Evolutionary conservation across 2,329 filamentous ascomycete genomes (phyloP), one percentile per base, ranked within the genome.

Genomic region (Westerdykella sp.): DNA sequence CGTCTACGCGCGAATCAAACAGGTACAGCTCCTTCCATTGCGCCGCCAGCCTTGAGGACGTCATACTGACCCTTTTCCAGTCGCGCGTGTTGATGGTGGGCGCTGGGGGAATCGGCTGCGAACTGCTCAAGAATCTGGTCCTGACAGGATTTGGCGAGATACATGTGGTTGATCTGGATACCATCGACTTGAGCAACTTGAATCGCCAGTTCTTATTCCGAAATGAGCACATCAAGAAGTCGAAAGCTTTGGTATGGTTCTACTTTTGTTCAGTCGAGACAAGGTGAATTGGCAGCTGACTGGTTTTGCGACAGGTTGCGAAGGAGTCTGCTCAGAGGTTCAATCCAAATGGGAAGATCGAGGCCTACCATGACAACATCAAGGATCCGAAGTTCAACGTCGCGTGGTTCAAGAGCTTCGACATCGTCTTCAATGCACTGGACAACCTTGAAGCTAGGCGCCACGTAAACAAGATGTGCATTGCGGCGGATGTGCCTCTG

Each of bases 161-260:
- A 40, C 87, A 95, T 67, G 84, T 97, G 37, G 88, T 98, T 55
- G 93, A 98, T 68, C 85, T 98, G 47, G 93, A 98, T 67, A 98
- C 93, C 1, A 97, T 98, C 70, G 93, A 98, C 64, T 77, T 98
- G 16, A 95, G 89, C 71, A 98, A 98, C 64, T 78, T 98, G 40
- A 98, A 98, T 59, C 86, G 93, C 43, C 93, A 98, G 67, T 98
- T 98, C 60, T 81, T 98, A 38, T 98, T 98, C 68, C 81, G 90
- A 48, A 85, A 91, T 59, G 90, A 97, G 65, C 93, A 98, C 62
- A 97, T 98, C 69, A 97, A 96, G 69, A 95, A 95, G 67, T 81
- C 91, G 1, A 98, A 98, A 66, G 90, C 93, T 40, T 70, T 95
- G 70, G 90, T 93, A 75, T 51, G 80, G 46, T 41, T 28, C n/a